These are phyloP conservation scores for Vitellaria paradoxa DNA, from an alignment of 179 eudicot genomes.

Conservation along the genomic window DNA sequence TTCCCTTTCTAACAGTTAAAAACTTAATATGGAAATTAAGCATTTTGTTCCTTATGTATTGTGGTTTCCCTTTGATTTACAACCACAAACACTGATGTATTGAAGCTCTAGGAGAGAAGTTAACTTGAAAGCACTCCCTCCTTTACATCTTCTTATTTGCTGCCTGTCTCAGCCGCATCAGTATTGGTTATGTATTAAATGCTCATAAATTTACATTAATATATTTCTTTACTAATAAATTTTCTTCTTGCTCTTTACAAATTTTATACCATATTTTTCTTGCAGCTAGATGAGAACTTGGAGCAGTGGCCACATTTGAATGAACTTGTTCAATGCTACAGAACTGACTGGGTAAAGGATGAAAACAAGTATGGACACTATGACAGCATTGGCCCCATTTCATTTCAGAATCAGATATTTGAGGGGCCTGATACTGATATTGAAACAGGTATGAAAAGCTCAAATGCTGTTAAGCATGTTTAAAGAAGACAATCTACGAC, in stretches of 20 bases:
- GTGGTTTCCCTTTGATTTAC: not conserved
- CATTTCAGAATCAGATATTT: slow-evolving; percentile 82
- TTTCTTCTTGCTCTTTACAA: not conserved
- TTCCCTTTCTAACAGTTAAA: no score
- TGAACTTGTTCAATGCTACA: slow-evolving; percentile 94
- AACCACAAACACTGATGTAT: not conserved
- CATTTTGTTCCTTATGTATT: no score
- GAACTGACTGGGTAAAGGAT: slow-evolving; percentile 93
- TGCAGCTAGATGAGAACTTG: slow-evolving; percentile 88
- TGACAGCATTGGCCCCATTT: slow-evolving; percentile 65
- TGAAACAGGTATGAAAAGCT: slow-evolving; percentile 69
- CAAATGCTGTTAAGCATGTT: not conserved
- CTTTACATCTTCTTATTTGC: not conserved
- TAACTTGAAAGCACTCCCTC: not conserved
- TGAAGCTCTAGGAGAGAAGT: not conserved
- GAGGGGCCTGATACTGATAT: slow-evolving; percentile 99
- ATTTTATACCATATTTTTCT: not conserved
- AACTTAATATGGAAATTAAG: no score
- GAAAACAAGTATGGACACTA: slow-evolving; percentile 92
- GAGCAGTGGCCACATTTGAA: slow-evolving; percentile 99
- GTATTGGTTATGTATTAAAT: no score
- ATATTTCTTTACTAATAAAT: not conserved
- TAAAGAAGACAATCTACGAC: not conserved
- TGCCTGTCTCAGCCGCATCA: not conserved
- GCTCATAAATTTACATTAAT: not conserved